Evolutionary conservation across 257 asterid genomes (phyloP).

Genomic region (Plantago ovata): DNA sequence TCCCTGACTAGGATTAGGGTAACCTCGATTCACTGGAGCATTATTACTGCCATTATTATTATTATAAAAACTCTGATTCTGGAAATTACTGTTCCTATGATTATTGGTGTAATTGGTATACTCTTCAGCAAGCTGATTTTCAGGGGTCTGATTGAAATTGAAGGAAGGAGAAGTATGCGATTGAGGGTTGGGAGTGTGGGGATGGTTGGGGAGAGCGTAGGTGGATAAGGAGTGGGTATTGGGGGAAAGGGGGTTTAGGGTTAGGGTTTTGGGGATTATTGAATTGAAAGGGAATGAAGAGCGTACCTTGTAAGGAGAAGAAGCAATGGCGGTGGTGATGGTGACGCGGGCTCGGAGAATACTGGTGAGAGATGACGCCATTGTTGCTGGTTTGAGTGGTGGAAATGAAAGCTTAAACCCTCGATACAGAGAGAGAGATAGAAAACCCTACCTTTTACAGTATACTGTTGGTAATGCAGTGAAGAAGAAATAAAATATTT

Average conservation of each 20-base stretch:
- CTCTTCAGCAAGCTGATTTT: slow-evolving; percentile 30
- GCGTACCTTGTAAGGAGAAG: slow-evolving; percentile 31
- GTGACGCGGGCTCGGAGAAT: slow-evolving; percentile 41
- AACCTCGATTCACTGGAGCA: slow-evolving; percentile 33
- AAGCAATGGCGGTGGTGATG: slow-evolving; percentile 17
- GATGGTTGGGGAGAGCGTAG: slow-evolving; percentile 38
- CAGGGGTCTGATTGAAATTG: slow-evolving; percentile 26
- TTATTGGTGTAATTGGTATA: slow-evolving; percentile 22
- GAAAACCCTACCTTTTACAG: neutral
- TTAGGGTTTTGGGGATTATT: slow-evolving; percentile 31
- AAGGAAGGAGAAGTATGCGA: slow-evolving; percentile 27
- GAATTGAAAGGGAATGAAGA: slow-evolving; percentile 24
- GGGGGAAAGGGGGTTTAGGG: slow-evolving; percentile 24
- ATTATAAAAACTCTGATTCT: slow-evolving; percentile 31
- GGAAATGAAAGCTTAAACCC: slow-evolving; percentile 32
- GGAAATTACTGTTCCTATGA: slow-evolving; percentile 25
- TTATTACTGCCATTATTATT: slow-evolving; percentile 12
- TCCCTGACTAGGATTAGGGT: slow-evolving; percentile 28
- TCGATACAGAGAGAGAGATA: neutral
- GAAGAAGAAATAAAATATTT: too few species aligned
- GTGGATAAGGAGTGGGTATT: slow-evolving; percentile 40
- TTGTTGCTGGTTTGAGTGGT: slow-evolving; percentile 9
- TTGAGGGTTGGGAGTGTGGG: slow-evolving; percentile 25
- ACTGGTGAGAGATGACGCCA: slow-evolving; percentile 43
- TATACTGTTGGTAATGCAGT: too few species aligned